phyloP scores from a whole-genome alignment of 75 land plant species.

The Chamaecyparis obtusa region DNA sequence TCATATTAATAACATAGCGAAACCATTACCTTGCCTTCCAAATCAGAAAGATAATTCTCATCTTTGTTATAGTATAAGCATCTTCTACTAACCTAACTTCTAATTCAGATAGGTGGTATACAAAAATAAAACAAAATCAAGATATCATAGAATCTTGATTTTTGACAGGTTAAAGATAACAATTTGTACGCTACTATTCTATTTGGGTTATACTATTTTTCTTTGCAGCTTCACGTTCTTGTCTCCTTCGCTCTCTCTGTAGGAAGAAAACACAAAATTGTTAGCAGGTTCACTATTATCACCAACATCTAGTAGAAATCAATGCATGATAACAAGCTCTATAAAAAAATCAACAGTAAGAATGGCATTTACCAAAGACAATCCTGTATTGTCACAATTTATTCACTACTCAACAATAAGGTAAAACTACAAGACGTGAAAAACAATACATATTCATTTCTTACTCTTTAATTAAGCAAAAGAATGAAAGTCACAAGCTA shows the following conservation, averaged over 20 bases:
- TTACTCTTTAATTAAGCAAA: not conserved
- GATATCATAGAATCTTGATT: not conserved
- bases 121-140: not conserved
- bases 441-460: not conserved
- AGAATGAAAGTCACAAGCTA: not conserved
- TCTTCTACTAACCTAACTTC: not conserved
- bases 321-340: not conserved
- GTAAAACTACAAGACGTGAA: not conserved
- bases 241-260: slow-evolving; percentile 6
- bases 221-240: not conserved
- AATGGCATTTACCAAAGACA: not conserved
- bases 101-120: not conserved
- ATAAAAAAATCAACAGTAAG: not conserved
- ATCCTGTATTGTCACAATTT: not conserved
- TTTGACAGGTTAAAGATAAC: not conserved
- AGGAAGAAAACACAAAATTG: not conserved
- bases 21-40: not conserved
- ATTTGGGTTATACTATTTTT: not conserved
- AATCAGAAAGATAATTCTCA: not conserved
- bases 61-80: not conserved
- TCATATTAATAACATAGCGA: not conserved
- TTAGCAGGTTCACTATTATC: not conserved
- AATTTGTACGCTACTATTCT: not conserved
- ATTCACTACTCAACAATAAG: not conserved
- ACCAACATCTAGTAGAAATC: not conserved